Evolutionary conservation across 2,329 filamentous ascomycete genomes (phyloP).

Genomic region (Cladophialophora immunda): DNA sequence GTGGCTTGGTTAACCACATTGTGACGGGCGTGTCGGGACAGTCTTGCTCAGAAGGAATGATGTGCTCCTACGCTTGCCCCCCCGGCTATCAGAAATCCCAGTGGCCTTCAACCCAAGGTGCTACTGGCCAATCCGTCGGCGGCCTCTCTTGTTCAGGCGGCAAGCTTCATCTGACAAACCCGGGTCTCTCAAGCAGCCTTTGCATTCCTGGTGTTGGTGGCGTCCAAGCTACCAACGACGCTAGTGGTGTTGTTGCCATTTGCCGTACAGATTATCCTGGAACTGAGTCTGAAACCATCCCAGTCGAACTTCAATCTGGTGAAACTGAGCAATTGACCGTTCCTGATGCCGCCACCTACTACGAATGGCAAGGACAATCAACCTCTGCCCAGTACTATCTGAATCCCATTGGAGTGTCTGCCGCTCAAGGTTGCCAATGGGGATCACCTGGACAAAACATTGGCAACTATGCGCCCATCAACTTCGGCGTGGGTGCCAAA

Average conservation of each 20-base stretch:
- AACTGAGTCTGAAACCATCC: slow-evolving; percentile 86
- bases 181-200: slow-evolving; percentile 69
- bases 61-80: slow-evolving; percentile 96
- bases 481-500: slow-evolving; percentile 78
- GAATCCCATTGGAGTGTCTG: slow-evolving; percentile 77
- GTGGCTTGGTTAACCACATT: slow-evolving; percentile 70
- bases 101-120: slow-evolving; percentile 82
- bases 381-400: slow-evolving; percentile 98
- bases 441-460: slow-evolving; percentile 63
- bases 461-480: slow-evolving; percentile 88
- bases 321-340: slow-evolving; percentile 73
- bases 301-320: slow-evolving; percentile 71
- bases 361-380: slow-evolving; percentile 74
- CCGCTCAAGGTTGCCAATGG: slow-evolving; percentile 81
- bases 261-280: slow-evolving; percentile 96
- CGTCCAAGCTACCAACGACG: slow-evolving; percentile 78
- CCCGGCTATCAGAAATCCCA: slow-evolving; percentile 90
- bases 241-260: slow-evolving; percentile 72
- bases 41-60: slow-evolving; percentile 68
- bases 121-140: slow-evolving; percentile 83
- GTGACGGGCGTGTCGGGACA: slow-evolving; percentile 69
- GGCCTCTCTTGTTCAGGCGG: slow-evolving; percentile 79
- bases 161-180: slow-evolving; percentile 80
- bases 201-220: slow-evolving; percentile 77
- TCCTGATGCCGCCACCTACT: slow-evolving; percentile 76